Conservation (phyloP, 2,329 filamentous ascomycete species). For the Pyrenochaeta sp. region DNA sequence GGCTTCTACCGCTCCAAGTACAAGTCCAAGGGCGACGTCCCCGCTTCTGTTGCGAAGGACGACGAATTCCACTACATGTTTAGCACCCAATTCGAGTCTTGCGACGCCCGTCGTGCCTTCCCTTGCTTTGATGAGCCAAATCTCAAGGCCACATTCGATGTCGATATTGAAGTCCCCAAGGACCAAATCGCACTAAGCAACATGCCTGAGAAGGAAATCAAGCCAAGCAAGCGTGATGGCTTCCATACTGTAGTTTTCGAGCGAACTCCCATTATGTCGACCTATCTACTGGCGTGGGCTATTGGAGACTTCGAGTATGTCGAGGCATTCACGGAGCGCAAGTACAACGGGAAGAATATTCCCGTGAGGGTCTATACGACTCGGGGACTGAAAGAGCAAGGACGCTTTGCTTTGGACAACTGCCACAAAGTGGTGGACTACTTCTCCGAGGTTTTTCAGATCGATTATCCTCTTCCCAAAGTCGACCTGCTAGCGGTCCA, state of each 20-base stretch:
- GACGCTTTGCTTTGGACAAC: conserved; percentile 86
- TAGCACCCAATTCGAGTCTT: conserved; percentile 97
- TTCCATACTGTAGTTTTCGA: conserved; percentile 88
- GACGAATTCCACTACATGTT: conserved; percentile 73
- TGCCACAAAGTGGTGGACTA: conserved; percentile 94
- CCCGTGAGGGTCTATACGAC: conserved; percentile 97
- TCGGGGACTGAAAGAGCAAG: conserved; percentile 91
- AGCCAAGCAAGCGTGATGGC: conserved; percentile 74
- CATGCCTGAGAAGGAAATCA: conserved; percentile 84
- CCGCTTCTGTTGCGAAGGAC: conserved; percentile 79
- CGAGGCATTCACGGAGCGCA: conserved; percentile 86
- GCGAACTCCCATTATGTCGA: conserved; percentile 92
- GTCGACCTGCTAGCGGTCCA: conserved; percentile 96
- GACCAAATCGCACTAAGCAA: conserved; percentile 92
- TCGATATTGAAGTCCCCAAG: conserved; percentile 88
- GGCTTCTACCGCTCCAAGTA: conserved; percentile 96
- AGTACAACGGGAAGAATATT: conserved; percentile 89
- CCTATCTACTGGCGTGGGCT: conserved; percentile 94
- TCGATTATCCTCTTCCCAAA: conserved; percentile 86
- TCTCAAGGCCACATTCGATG: conserved; percentile 94
- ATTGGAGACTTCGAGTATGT: conserved; percentile 97
- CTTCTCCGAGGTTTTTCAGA: conserved; percentile 94
- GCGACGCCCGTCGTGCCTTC: conserved; percentile 92
- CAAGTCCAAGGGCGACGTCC: conserved; percentile 76
- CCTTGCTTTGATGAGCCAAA: conserved; percentile 99